Percentiles rank a stretch among this genome's conserved stretches.
phyloP scores from a whole-genome alignment of 2,329 filamentous ascomycete genomes.

The Neodidymelliopsis sp. region DNA sequence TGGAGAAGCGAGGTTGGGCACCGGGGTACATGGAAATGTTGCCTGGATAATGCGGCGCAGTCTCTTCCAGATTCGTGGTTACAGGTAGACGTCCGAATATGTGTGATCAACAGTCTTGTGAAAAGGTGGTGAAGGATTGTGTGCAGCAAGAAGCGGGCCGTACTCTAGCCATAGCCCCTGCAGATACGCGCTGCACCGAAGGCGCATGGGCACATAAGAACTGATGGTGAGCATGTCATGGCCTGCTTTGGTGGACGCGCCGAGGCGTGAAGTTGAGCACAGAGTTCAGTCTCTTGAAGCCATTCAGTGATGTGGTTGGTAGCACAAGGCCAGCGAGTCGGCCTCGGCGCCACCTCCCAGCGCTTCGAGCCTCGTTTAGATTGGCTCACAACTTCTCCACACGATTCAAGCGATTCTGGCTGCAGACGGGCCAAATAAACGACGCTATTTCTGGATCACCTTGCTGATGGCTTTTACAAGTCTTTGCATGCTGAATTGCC shows the following conservation, averaged over 20 bases:
- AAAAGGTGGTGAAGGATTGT: slow-evolving; percentile 29
- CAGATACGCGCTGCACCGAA: slow-evolving; percentile 31
- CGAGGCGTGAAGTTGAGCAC: slow-evolving; percentile 36
- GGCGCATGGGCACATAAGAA: slow-evolving; percentile 26
- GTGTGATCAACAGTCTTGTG: slow-evolving; percentile 25
- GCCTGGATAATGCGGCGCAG: slow-evolving; percentile 12
- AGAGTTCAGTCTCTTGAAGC: slow-evolving; percentile 31
- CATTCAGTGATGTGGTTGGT: slow-evolving; percentile 44
- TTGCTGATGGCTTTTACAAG: slow-evolving; percentile 8
- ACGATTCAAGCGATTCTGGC: slow-evolving; percentile 26
- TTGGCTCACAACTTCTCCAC: slow-evolving; percentile 13
- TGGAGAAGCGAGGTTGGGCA: slow-evolving; percentile 11
- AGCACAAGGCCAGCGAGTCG: slow-evolving; percentile 30
- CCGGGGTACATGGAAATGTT: slow-evolving; percentile 8
- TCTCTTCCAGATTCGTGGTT: slow-evolving; percentile 19
- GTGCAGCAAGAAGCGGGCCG: slow-evolving; percentile 28
- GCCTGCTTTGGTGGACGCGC: slow-evolving; percentile 36
- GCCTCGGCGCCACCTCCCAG: slow-evolving; percentile 23
- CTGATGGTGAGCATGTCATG: slow-evolving; percentile 30
- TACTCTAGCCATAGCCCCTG: slow-evolving; percentile 29
- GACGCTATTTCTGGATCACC: slow-evolving; percentile 38
- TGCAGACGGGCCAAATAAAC: slow-evolving; percentile 27
- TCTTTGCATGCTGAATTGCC: slow-evolving; percentile 13
- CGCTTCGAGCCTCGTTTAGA: slow-evolving; percentile 17
- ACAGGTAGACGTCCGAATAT: slow-evolving; percentile 9